Percentiles rank a stretch among this genome's conserved stretches.
Evolutionary conservation across 2,329 filamentous ascomycete species (phyloP).

Genomic region (Bipolaris zeicola): DNA sequence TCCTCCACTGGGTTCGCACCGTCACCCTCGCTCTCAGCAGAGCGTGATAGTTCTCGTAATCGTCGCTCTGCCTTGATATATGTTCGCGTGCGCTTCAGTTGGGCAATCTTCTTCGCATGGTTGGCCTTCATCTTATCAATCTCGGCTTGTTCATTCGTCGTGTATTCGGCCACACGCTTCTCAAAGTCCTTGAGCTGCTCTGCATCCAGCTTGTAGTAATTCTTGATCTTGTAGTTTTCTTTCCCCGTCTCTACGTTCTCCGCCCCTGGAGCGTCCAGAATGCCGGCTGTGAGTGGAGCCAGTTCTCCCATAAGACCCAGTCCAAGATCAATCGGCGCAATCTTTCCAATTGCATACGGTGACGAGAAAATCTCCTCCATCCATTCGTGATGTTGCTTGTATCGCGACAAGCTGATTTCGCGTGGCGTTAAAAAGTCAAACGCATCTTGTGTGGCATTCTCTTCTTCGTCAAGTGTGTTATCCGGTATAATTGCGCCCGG

Average conservation of each 20-base stretch:
- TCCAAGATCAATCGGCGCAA: slow-evolving; percentile 84
- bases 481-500: slow-evolving; percentile 43
- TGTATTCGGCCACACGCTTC: slow-evolving; percentile 73
- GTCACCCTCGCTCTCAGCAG: slow-evolving; percentile 28
- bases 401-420: slow-evolving; percentile 85
- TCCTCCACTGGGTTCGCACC: slow-evolving; percentile 65
- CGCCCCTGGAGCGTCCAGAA: slow-evolving; percentile 68
- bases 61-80: slow-evolving; percentile 77
- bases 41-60: slow-evolving; percentile 68
- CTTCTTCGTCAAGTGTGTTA: slow-evolving; percentile 77
- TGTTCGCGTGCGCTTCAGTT: slow-evolving; percentile 71
- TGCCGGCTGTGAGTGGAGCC: slow-evolving; percentile 78
- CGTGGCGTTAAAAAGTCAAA: slow-evolving; percentile 88
- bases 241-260: slow-evolving; percentile 33
- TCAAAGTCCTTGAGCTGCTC: slow-evolving; percentile 85
- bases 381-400: slow-evolving; percentile 96
- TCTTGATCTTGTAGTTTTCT: slow-evolving; percentile 49
- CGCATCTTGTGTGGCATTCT: slow-evolving; percentile 84
- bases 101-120: slow-evolving; percentile 76
- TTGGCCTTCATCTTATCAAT: slow-evolving; percentile 82
- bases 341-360: slow-evolving; percentile 82
- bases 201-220: slow-evolving; percentile 71
- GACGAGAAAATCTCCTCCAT: slow-evolving; percentile 97
- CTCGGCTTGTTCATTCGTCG: slow-evolving; percentile 75
- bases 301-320: slow-evolving; percentile 80